Evolutionary conservation across 441 rosid species (phyloP), one percentile per base, ranked within the genome.

Genomic region (Hura crepitans): DNA sequence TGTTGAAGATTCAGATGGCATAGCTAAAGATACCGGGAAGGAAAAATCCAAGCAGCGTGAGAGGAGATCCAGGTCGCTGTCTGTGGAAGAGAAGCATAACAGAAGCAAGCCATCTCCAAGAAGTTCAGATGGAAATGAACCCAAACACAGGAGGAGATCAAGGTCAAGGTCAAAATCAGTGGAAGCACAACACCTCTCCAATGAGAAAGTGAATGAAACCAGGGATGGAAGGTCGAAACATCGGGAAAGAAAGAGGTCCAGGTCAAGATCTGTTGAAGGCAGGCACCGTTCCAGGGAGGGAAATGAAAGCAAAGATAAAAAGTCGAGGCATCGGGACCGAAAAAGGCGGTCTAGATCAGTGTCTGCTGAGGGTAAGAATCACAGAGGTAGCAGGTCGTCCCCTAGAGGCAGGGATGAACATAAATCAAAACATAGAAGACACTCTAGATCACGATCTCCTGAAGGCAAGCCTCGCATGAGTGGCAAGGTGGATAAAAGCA

Each of bases 21-120:
- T 70, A 76, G 80, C 49, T 53, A 80, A 70, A 74, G 79, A 81
- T 65, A 68, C 76, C 39, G 73, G 18, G 73, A 84, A 77, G 81
- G 85, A 78, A 76, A 85, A 78, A 68, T 33, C 71, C 39, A 79
- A 79, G 80, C 82, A 64, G 62, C 78, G 8, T 18, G 81, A 77
- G 14, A 81, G 82, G 77, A 81, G 66, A 59, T 83, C 92, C 13
- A 87, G 96, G 80, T 90, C 96, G 59, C 68, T 78, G 43, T 85
- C 96, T 70, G 74, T 59, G 58, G 97, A 89, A 71, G 84, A 53
- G 56, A 68, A 61, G 72, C 72, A 75, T 74, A 73, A 56, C 69
- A 76, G 53, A 73, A 84, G 79, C 67, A 70, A 74, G 75, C 72
- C 80, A 18, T 76, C 90, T 27, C 79, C 63, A 14, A 75, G 68